Conservation (phyloP, 345 rosid genomes). For the Streptanthus diversifolius region DNA sequence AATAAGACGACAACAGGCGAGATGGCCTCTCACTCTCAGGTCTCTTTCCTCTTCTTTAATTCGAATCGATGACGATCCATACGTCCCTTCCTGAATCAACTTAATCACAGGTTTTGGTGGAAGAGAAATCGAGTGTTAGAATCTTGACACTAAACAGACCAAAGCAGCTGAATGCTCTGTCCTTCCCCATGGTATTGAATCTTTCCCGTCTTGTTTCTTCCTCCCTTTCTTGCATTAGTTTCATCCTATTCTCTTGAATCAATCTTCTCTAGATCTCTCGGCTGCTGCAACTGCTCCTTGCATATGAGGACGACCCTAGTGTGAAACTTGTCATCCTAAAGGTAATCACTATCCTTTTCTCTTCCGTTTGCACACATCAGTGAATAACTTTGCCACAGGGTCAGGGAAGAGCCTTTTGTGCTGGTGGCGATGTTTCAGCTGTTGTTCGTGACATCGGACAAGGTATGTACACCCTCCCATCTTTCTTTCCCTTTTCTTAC, state of each 20-base stretch:
- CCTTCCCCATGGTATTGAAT: conserved; percentile 50
- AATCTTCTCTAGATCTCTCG: conserved; percentile 45
- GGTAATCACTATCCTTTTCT: conserved; percentile 36
- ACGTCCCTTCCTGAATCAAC: background rate
- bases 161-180: conserved; percentile 71
- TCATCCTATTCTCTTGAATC: background rate
- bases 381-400: conserved; percentile 41
- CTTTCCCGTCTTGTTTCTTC: background rate
- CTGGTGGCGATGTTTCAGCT: conserved; percentile 79
- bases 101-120: conserved; percentile 55
- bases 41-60: background rate
- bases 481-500: background rate
- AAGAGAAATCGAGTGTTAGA: conserved; percentile 49
- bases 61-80: background rate
- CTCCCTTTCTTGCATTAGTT: background rate
- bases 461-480: background rate
- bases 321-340: conserved; percentile 69
- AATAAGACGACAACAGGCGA: background rate
- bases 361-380: background rate
- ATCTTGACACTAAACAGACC: conserved; percentile 64
- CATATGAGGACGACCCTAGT: conserved; percentile 53
- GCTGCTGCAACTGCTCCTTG: conserved; percentile 53
- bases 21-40: conserved; percentile 20
- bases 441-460: conserved; percentile 23
- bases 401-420: conserved; percentile 78